Percentiles rank a stretch among this genome's conserved stretches.
Conservation (phyloP, 1,139 yeast genomes). For the Blastobotrys aristatus region DNA sequence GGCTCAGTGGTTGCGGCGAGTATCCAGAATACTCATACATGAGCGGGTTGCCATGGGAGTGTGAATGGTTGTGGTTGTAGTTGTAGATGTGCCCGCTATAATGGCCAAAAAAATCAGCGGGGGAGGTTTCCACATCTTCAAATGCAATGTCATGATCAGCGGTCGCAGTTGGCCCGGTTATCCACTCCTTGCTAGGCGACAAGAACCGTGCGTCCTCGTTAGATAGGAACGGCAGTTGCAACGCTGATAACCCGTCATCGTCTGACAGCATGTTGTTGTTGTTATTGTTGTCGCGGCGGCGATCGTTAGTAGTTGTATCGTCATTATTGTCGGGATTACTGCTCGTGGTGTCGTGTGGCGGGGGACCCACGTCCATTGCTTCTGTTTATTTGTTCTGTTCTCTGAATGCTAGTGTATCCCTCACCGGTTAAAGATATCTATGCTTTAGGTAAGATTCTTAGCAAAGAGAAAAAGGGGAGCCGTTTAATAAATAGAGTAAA, state of each 20-base stretch:
- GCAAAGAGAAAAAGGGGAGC: neutral
- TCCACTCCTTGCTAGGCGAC: slow-evolving; percentile 13
- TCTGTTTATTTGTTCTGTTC: neutral
- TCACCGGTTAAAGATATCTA: no score
- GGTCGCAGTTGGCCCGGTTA: slow-evolving; percentile 5
- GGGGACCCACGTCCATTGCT: slow-evolving; percentile 2
- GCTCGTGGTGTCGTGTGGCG: neutral
- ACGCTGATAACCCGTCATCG: slow-evolving; percentile 18
- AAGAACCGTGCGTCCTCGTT: slow-evolving; percentile 25
- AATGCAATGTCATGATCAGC: slow-evolving; percentile 9
- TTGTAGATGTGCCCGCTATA: slow-evolving; percentile 16
- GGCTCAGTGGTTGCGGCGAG: neutral
- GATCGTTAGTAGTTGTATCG: neutral
- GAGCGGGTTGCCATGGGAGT: neutral
- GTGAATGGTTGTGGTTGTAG: neutral
- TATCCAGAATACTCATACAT: slow-evolving; percentile 1
- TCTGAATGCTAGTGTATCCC: no score
- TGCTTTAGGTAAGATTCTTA: no score
- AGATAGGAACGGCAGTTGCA: slow-evolving; percentile 26
- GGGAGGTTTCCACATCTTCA: slow-evolving; percentile 24
- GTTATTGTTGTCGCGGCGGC: neutral
- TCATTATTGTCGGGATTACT: neutral
- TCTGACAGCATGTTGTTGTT: neutral
- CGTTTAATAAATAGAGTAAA: no score
- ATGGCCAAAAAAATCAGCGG: slow-evolving; percentile 28